Evolutionary conservation across 2,329 filamentous ascomycete genomes (phyloP).

Genomic region (Calcarisporium arbuscula): DNA sequence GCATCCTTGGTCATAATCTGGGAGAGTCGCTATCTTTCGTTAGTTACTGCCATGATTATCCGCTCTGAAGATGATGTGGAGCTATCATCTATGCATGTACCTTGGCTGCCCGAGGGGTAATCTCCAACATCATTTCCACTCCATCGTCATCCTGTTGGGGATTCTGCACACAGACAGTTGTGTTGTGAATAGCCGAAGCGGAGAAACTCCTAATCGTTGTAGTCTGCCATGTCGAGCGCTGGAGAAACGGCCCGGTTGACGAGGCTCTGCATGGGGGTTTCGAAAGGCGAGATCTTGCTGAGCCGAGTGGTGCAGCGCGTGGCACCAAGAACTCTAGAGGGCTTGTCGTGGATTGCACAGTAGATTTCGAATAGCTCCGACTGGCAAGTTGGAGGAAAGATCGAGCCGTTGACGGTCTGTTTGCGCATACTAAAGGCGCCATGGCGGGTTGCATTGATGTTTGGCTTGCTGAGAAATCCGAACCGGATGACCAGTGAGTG

Average conservation of each 20-base stretch:
- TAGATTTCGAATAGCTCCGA: constrained; percentile 23
- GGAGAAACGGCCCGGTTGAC: too few species aligned
- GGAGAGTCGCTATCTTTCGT: constrained; percentile 53
- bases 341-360: constrained; percentile 16
- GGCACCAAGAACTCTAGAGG: constrained; percentile 36
- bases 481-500: too few species aligned
- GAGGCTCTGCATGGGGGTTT: too few species aligned
- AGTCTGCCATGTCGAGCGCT: too few species aligned
- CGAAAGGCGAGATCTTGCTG: constrained; percentile 2
- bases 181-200: constrained; percentile 25
- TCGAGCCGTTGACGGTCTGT: constrained; percentile 30
- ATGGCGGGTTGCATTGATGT: constrained; percentile 18
- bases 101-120: constrained; percentile 75
- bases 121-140: constrained; percentile 74
- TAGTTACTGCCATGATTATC: neutral
- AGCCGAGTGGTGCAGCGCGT: constrained; percentile 12
- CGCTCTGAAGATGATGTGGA: neutral
- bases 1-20: constrained; percentile 66
- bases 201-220: constrained; percentile 26
- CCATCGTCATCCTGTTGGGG: constrained; percentile 76
- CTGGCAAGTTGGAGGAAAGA: constrained; percentile 36
- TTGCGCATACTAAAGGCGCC: constrained; percentile 30
- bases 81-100: constrained; percentile 46
- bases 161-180: constrained; percentile 55
- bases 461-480: constrained; percentile 11